Evolutionary conservation across 208 protist genomes (phyloP).

Genomic region (Trypanosoma congolense): DNA sequence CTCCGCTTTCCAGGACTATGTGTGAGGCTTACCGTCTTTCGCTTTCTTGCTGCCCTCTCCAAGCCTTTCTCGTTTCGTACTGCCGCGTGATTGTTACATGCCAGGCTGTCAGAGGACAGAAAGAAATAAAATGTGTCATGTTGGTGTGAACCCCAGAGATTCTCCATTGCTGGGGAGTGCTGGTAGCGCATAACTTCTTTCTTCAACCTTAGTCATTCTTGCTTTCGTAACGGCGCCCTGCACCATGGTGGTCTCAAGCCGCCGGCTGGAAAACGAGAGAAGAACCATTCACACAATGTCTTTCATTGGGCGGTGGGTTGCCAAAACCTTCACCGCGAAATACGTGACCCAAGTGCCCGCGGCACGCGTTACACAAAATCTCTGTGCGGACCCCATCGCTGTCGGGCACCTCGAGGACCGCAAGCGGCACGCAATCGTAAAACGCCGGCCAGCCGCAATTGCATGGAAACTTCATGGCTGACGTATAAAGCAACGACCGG

Average conservation of each 20-base stretch:
- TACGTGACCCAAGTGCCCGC: slow-evolving; percentile 90
- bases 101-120: too few relatives aligned
- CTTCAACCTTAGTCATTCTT: neutral
- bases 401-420: slow-evolving; percentile 77
- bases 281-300: slow-evolving; percentile 88
- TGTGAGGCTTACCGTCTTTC: too few relatives aligned
- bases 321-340: slow-evolving; percentile 86
- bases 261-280: slow-evolving; percentile 49
- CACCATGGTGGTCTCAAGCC: neutral
- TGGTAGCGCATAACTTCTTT: too few relatives aligned
- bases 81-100: too few relatives aligned
- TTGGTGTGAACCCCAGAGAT: too few relatives aligned
- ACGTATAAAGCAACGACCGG: slow-evolving; percentile 75
- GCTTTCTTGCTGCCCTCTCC: too few relatives aligned
- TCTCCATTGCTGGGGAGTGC: too few relatives aligned
- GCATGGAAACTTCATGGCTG: slow-evolving; percentile 83
- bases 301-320: slow-evolving; percentile 87
- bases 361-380: slow-evolving; percentile 91
- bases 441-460: slow-evolving; percentile 89
- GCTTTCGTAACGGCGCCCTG: neutral
- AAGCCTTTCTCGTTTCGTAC: too few relatives aligned
- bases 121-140: too few relatives aligned
- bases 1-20: too few relatives aligned
- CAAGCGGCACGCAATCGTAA: slow-evolving; percentile 71
- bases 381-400: slow-evolving; percentile 68